These are phyloP conservation scores for Begonia masoniana DNA, from an alignment of 306 rosid species.

Conservation along the genomic window DNA sequence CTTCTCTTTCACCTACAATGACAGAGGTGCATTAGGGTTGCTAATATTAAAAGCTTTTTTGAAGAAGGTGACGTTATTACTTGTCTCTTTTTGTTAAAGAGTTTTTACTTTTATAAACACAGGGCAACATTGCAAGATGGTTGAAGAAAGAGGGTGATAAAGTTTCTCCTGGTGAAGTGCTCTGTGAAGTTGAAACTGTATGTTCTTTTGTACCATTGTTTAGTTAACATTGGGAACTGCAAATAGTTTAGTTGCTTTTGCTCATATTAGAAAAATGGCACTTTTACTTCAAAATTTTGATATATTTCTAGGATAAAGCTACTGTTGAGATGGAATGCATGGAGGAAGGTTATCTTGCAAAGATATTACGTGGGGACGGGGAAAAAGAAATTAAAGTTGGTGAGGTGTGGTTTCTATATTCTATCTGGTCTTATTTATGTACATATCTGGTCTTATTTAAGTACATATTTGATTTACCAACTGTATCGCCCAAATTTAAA, in stretches of 20 bases:
- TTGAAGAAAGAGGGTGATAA: constrained; percentile 98
- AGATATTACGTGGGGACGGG: constrained; percentile 66
- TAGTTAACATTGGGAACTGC: too few relatives aligned
- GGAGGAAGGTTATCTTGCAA: constrained; percentile 98
- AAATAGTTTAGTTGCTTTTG: not conserved
- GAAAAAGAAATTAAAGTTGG: constrained; percentile 91
- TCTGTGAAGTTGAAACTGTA: constrained; percentile 99
- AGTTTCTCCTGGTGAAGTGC: constrained; percentile 89
- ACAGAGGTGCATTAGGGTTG: constrained; percentile 50
- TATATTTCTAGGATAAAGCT: constrained; percentile 76
- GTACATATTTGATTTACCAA: too few relatives aligned
- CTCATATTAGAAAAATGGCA: not conserved
- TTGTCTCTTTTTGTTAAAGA: constrained; percentile 15
- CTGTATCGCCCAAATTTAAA: too few relatives aligned
- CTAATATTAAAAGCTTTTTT: constrained; percentile 1
- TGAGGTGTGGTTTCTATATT: constrained; percentile 45
- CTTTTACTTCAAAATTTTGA: constrained; percentile 2
- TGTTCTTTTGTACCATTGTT: constrained; percentile 10
- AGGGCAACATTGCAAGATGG: constrained; percentile 99
- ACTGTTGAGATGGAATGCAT: constrained; percentile 99
- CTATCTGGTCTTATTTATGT: not conserved
- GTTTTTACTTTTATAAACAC: constrained; percentile 16
- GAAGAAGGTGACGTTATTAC: constrained; percentile 5
- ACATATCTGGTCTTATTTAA: too few relatives aligned
- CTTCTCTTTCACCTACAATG: constrained; percentile 99